phyloP scores from a whole-genome alignment of 148 eudicot genomes.

The Salicornia ramosissima region DNA sequence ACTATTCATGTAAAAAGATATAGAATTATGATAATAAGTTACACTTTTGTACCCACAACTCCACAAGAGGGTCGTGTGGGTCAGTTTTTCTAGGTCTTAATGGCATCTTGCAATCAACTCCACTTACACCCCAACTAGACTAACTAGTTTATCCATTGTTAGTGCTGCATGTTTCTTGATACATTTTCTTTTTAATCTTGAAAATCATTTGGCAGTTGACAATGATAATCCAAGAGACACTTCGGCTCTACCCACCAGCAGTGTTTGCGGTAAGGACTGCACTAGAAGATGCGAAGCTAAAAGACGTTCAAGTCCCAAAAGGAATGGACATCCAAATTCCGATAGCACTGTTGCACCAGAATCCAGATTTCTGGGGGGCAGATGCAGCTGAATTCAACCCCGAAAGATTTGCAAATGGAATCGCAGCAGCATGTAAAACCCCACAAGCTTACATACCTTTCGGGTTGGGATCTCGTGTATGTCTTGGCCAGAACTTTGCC shows the following conservation, averaged over 20 bases:
- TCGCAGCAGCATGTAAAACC: conserved; percentile 14
- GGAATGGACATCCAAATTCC: conserved; percentile 36
- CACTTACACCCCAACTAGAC: not conserved
- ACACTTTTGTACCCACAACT: no score
- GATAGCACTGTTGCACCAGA: conserved; percentile 16
- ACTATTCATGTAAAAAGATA: no score
- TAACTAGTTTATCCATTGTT: no score
- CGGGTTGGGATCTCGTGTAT: conserved; percentile 15
- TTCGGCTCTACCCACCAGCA: conserved; percentile 57
- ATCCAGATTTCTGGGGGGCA: conserved; percentile 20
- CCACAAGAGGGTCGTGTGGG: no score
- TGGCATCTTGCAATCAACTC: not conserved
- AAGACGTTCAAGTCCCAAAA: conserved; percentile 36
- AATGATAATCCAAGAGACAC: conserved; percentile 49
- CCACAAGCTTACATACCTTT: conserved; percentile 22
- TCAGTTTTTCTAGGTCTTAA: no score
- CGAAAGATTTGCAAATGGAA: conserved; percentile 23
- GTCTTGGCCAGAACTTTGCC: conserved; percentile 23
- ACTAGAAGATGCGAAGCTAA: conserved; percentile 32
- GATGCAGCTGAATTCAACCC: conserved; percentile 22
- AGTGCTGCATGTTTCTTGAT: no score
- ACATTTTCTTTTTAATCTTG: not conserved
- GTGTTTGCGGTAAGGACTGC: conserved; percentile 35
- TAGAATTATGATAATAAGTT: no score
- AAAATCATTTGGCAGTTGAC: conserved; percentile 35